phyloP scores from a whole-genome alignment of 1,139 yeast species.

The Magnusiomyces tetraspermus region DNA sequence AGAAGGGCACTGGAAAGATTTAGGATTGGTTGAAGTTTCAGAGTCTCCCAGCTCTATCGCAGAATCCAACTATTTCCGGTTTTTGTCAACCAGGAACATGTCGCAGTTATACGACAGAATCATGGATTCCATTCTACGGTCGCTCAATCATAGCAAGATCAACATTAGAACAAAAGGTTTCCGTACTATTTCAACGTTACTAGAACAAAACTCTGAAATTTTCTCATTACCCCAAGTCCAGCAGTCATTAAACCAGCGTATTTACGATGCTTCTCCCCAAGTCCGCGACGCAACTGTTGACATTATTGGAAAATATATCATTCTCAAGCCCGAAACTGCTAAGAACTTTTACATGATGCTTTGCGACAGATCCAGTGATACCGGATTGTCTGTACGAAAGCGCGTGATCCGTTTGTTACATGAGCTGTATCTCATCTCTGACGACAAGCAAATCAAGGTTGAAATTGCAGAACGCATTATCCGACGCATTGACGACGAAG shows the following conservation, averaged over 20 bases:
- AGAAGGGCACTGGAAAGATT: conserved; percentile 16
- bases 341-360: conserved; percentile 44
- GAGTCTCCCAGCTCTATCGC: not conserved
- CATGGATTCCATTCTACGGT: conserved; percentile 39
- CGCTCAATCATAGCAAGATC: conserved; percentile 45
- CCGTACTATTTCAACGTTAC: conserved; percentile 43
- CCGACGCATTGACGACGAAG: conserved; percentile 58
- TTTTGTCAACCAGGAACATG: conserved; percentile 28
- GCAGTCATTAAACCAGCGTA: conserved; percentile 42
- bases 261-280: conserved; percentile 55
- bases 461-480: conserved; percentile 45
- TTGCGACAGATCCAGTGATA: conserved; percentile 45
- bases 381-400: conserved; percentile 56
- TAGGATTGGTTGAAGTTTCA: conserved; percentile 5
- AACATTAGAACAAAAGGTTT: conserved; percentile 60
- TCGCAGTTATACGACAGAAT: conserved; percentile 44
- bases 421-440: conserved; percentile 39
- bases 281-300: conserved; percentile 73
- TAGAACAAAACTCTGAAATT: conserved; percentile 45
- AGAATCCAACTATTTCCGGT: conserved; percentile 10
- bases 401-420: conserved; percentile 48
- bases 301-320: conserved; percentile 46
- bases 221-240: conserved; percentile 44
- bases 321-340: conserved; percentile 38
- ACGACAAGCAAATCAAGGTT: conserved; percentile 32